Evolutionary conservation across 768 basidiomycete species (phyloP).

Genomic region (Leccinum uliginosum): DNA sequence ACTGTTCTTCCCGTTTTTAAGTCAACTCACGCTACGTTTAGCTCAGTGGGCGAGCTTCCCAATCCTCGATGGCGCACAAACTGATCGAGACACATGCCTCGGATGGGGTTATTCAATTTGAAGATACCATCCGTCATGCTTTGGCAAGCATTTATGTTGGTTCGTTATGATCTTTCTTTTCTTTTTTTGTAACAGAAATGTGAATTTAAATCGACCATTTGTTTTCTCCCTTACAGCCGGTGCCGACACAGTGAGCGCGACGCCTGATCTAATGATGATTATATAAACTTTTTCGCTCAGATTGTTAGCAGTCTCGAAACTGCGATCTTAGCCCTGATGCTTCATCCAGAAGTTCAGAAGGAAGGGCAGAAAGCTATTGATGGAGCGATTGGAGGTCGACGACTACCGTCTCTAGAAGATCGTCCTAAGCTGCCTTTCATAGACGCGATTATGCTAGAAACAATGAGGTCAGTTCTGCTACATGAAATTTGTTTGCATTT

Average conservation of each 20-base stretch:
- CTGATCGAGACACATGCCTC: neutral
- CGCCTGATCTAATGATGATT: neutral
- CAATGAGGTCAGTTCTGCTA: neutral
- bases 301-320: neutral
- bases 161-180: neutral
- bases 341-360: slow-evolving; percentile 1
- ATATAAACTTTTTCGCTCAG: neutral
- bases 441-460: slow-evolving; percentile 2
- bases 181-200: neutral
- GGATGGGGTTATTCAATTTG: neutral
- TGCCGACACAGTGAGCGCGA: slow-evolving; percentile 2
- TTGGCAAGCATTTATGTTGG: slow-evolving; percentile 3
- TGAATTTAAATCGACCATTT: neutral
- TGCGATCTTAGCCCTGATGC: slow-evolving; percentile 3
- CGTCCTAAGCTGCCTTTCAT: neutral
- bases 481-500: neutral
- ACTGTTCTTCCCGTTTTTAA: neutral
- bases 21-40: neutral
- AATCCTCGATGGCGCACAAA: slow-evolving; percentile 5
- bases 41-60: slow-evolving; percentile 1
- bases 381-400: neutral
- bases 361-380: neutral
- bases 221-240: neutral
- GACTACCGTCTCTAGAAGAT: neutral
- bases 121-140: slow-evolving; percentile 4